phyloP scores from a whole-genome alignment of 306 rosid species.

The Lathyrus aphaca region DNA sequence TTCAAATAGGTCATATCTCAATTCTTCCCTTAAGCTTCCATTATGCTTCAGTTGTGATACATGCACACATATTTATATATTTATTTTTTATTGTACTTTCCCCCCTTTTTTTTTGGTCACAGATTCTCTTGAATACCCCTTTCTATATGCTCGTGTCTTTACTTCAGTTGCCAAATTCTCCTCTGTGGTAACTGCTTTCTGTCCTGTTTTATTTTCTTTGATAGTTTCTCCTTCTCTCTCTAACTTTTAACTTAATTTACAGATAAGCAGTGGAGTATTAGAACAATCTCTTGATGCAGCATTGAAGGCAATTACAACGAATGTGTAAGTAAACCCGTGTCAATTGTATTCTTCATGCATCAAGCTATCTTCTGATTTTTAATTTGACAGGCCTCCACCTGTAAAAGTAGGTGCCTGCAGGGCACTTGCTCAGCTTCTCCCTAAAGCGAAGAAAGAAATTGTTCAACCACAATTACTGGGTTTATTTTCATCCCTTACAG shows the following conservation, averaged over 20 bases:
- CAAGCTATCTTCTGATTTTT: slow-evolving; percentile 33
- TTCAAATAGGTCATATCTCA: slow-evolving; percentile 57
- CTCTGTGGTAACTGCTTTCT: slow-evolving; percentile 65
- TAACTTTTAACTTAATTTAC: slow-evolving; percentile 39
- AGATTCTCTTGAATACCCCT: slow-evolving; percentile 81
- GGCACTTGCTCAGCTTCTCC: slow-evolving; percentile 84
- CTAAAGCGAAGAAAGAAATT: slow-evolving; percentile 71
- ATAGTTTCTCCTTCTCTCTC: slow-evolving; percentile 11
- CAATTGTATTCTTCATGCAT: slow-evolving; percentile 26
- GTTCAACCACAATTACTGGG: slow-evolving; percentile 66
- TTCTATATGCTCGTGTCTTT: slow-evolving; percentile 86
- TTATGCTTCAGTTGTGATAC: slow-evolving; percentile 32
- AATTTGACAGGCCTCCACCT: slow-evolving; percentile 74
- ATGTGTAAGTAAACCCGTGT: slow-evolving; percentile 59
- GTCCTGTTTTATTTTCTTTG: slow-evolving; percentile 11
- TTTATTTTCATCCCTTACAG: slow-evolving; percentile 78
- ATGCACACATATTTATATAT: neutral
- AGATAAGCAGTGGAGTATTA: slow-evolving; percentile 66
- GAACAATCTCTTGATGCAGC: slow-evolving; percentile 76
- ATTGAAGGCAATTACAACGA: slow-evolving; percentile 75
- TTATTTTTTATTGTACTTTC: neutral
- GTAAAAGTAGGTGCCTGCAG: slow-evolving; percentile 95
- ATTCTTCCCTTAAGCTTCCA: slow-evolving; percentile 28
- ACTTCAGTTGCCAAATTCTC: slow-evolving; percentile 80
- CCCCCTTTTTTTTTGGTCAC: slow-evolving; percentile 44